Evolutionary conservation across 2,329 filamentous ascomycete genomes (phyloP).

Genomic region (Elsinoe ampelina): DNA sequence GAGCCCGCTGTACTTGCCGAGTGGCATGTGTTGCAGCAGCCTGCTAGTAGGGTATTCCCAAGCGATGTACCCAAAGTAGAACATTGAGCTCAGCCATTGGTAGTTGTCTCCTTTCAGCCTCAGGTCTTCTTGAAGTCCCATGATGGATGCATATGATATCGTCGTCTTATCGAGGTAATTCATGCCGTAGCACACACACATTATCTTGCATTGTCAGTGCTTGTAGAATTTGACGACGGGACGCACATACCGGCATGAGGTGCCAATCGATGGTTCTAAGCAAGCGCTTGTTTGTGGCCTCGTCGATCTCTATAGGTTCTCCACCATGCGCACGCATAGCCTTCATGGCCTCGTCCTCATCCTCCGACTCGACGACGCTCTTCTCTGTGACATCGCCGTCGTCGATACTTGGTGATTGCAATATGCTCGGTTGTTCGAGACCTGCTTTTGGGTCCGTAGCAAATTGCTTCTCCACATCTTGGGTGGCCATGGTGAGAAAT

Average conservation of each 20-base stretch:
- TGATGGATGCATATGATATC: constrained; percentile 43
- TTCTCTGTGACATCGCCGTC: constrained; percentile 3
- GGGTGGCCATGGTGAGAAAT: neutral
- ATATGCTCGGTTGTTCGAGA: neutral
- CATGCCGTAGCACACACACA: constrained; percentile 49
- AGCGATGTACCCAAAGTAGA: constrained; percentile 46
- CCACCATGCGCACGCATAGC: constrained; percentile 41
- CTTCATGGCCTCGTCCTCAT: constrained; percentile 53
- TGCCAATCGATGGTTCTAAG: constrained; percentile 54
- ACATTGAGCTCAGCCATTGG: constrained; percentile 42
- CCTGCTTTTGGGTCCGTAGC: neutral
- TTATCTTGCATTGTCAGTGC: constrained; percentile 49
- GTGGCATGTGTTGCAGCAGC: constrained; percentile 53
- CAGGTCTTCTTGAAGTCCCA: constrained; percentile 41
- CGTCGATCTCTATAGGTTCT: constrained; percentile 45
- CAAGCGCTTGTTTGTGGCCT: constrained; percentile 49
- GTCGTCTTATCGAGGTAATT: constrained; percentile 36
- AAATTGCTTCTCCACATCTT: neutral
- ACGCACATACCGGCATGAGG: constrained; percentile 45
- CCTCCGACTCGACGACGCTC: constrained; percentile 34
- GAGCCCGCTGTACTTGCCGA: constrained; percentile 57
- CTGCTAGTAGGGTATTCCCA: constrained; percentile 60
- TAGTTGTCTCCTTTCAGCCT: constrained; percentile 42
- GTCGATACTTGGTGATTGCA: neutral
- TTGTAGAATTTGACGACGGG: constrained; percentile 53